Evolutionary conservation across 148 eudicot genomes (phyloP).

Genomic region (Chenopodium formosanum): DNA sequence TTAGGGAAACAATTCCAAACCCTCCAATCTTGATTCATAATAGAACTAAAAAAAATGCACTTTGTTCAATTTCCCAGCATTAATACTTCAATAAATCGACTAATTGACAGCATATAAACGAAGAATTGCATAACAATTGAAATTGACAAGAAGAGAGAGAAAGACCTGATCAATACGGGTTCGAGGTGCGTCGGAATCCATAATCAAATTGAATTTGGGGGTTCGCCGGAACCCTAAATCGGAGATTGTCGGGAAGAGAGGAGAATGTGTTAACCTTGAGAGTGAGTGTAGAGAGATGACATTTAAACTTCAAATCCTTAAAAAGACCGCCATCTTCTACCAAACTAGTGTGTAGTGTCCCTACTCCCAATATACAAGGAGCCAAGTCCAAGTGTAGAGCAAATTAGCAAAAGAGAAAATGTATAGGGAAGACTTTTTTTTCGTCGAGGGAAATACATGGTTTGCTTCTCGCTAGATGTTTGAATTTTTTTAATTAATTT

Average conservation of each 20-base stretch:
- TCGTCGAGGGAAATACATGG: too few species aligned
- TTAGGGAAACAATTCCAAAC: not conserved
- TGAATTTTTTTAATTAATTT: too few species aligned
- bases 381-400: too few species aligned
- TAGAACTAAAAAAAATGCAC: not conserved
- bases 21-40: not conserved
- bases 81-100: not conserved
- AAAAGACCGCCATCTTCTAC: constrained; percentile 34
- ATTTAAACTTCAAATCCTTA: constrained; percentile 22
- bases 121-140: not conserved
- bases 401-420: too few species aligned
- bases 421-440: too few species aligned
- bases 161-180: constrained; percentile 76
- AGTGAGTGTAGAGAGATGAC: not conserved
- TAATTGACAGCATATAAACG: not conserved
- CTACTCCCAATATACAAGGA: too few species aligned
- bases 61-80: not conserved
- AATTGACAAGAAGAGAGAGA: constrained; percentile 1
- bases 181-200: constrained; percentile 66
- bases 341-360: not conserved
- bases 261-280: not conserved
- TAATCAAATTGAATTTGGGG: constrained; percentile 18
- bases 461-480: too few species aligned
- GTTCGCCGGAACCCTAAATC: constrained; percentile 27
- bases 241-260: not conserved